These are phyloP conservation scores for Perkinsus olseni DNA, from an alignment of 169 alveolate species.

Conservation along the genomic window DNA sequence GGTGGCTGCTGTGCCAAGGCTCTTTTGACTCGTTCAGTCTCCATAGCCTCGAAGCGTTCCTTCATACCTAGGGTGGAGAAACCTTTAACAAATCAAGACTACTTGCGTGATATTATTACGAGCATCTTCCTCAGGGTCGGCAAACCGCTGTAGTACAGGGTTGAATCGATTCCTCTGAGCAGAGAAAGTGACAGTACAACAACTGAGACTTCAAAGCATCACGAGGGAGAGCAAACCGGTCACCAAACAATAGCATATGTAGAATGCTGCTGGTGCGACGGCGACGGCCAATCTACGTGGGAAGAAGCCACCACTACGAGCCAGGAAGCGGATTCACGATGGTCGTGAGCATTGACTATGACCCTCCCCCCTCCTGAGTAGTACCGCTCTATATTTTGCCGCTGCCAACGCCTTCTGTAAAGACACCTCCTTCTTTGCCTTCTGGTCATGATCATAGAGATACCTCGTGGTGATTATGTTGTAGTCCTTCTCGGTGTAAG, in stretches of 20 bases:
- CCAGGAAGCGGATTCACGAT: too few relatives aligned
- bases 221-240: too few relatives aligned
- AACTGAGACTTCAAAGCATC: too few relatives aligned
- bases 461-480: neutral
- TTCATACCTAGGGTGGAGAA: neutral
- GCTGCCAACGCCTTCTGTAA: neutral
- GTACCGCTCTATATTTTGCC: neutral
- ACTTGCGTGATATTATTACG: neutral
- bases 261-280: too few relatives aligned
- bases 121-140: neutral
- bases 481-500: neutral
- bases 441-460: neutral
- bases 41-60: neutral
- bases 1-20: neutral
- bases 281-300: too few relatives aligned
- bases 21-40: neutral
- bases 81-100: too few relatives aligned
- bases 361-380: too few relatives aligned
- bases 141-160: neutral
- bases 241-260: too few relatives aligned
- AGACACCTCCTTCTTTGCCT: neutral
- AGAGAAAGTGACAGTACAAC: too few relatives aligned
- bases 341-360: too few relatives aligned
- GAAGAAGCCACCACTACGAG: too few relatives aligned
- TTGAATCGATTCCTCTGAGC: neutral